phyloP scores from a whole-genome alignment of 768 basidiomycete species.

The Gymnopilus dilepis region DNA sequence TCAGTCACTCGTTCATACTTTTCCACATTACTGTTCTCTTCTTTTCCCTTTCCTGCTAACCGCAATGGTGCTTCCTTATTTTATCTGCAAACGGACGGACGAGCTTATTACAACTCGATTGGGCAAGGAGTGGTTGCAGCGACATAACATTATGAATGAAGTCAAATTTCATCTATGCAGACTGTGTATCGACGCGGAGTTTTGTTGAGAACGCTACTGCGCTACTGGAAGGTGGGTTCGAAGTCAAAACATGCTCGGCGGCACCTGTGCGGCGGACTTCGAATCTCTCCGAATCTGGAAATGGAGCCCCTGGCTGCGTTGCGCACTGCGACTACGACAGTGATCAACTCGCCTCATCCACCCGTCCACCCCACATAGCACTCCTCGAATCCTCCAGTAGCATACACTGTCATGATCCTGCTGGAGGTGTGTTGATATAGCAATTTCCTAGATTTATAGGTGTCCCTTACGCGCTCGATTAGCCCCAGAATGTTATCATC shows the following conservation, averaged over 20 bases:
- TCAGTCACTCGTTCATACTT: constrained; percentile 9
- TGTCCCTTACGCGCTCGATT: constrained; percentile 9
- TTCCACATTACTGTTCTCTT: constrained; percentile 5
- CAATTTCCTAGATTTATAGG: not conserved
- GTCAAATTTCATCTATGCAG: not conserved
- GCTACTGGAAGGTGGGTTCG: too few relatives aligned
- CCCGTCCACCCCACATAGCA: too few relatives aligned
- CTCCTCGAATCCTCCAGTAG: too few relatives aligned
- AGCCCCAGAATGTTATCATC: constrained; percentile 95
- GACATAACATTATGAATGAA: constrained; percentile 1
- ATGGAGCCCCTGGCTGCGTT: not conserved
- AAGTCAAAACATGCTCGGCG: not conserved
- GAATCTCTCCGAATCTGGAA: not conserved
- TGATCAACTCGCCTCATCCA: not conserved
- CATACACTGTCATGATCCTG: constrained; percentile 65
- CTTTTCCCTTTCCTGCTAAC: constrained; percentile 3
- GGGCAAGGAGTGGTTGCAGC: not conserved
- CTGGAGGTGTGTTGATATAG: constrained; percentile 66
- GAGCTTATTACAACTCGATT: constrained; percentile 5
- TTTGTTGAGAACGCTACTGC: too few relatives aligned
- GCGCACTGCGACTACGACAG: not conserved
- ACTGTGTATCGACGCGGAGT: too few relatives aligned
- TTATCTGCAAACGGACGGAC: constrained; percentile 18
- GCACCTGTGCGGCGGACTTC: not conserved
- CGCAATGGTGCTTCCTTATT: constrained; percentile 4